Evolutionary conservation across 441 rosid genomes (phyloP).

Genomic region (Syzygium syzygioides): DNA sequence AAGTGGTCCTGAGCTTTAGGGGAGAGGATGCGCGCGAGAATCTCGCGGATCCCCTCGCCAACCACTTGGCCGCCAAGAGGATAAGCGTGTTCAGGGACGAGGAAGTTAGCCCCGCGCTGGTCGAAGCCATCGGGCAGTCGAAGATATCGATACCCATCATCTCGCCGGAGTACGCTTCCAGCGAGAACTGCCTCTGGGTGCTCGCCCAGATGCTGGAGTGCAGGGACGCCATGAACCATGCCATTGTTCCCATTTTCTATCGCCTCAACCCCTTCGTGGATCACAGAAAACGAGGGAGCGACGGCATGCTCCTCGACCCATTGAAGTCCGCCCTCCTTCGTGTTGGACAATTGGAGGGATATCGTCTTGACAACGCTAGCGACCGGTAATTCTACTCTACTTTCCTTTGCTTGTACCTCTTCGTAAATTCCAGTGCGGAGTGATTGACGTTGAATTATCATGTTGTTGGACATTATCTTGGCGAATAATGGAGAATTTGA

Average conservation of each 20-base stretch:
- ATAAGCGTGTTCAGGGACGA: not conserved
- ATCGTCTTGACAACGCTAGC: not conserved
- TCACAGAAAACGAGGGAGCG: too few relatives aligned
- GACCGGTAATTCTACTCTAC: not conserved
- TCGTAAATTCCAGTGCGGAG: not conserved
- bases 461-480: not conserved
- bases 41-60: not conserved
- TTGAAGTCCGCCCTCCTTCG: not conserved
- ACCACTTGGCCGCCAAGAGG: not conserved
- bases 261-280: not conserved
- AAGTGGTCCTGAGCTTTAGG: not conserved
- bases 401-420: not conserved
- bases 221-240: not conserved
- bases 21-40: not conserved
- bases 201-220: not conserved
- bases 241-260: not conserved
- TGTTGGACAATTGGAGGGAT: too few relatives aligned
- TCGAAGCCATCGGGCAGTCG: not conserved
- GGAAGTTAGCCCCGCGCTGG: not conserved
- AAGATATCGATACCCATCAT: not conserved
- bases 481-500: too few relatives aligned
- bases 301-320: not conserved
- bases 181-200: not conserved
- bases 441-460: not conserved
- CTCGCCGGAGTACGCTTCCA: not conserved